These are phyloP conservation scores for Ascoidea asiatica DNA, from an alignment of 805 yeast genomes.

Conservation along the genomic window DNA sequence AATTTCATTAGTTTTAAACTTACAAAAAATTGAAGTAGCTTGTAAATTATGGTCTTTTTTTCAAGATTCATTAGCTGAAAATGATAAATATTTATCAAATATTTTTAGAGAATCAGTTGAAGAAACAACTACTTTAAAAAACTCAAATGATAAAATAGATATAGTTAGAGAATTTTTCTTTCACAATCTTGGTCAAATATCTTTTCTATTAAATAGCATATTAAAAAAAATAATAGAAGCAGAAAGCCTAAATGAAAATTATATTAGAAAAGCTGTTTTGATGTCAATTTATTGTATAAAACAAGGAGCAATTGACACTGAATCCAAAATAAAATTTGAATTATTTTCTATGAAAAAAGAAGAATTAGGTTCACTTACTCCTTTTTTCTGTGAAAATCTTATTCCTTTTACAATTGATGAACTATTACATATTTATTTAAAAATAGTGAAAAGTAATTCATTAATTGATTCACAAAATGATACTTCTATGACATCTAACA, in stretches of 20 bases:
- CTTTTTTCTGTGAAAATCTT: slow-evolving; percentile 7
- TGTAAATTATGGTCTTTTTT: slow-evolving; percentile 21
- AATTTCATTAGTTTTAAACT: slow-evolving; percentile 22
- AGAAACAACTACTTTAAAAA: neutral
- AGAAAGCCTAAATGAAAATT: neutral
- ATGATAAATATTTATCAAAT: neutral
- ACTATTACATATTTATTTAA: slow-evolving; percentile 2
- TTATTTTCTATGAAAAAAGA: slow-evolving; percentile 3
- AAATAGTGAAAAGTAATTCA: slow-evolving; percentile 2
- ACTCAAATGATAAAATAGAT: slow-evolving; percentile 1
- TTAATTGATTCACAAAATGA: too few species aligned
- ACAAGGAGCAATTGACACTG: slow-evolving; percentile 8
- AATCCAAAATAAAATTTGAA: slow-evolving; percentile 1
- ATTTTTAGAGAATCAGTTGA: neutral
- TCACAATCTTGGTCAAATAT: slow-evolving; percentile 3
- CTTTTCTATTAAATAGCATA: slow-evolving; percentile 2
- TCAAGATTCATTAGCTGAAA: neutral
- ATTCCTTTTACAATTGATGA: slow-evolving; percentile 5
- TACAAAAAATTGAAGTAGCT: slow-evolving; percentile 36
- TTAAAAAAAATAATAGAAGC: slow-evolving; percentile 1
- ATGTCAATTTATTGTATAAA: slow-evolving; percentile 5
- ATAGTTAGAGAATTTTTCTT: slow-evolving; percentile 4
- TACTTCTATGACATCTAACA: neutral
- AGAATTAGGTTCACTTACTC: slow-evolving; percentile 1
- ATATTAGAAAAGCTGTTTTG: slow-evolving; percentile 2